Evolutionary conservation across 805 yeast genomes (phyloP), one percentile per base, ranked within the genome.

Genomic region (Kurtzmaniella fragi): DNA sequence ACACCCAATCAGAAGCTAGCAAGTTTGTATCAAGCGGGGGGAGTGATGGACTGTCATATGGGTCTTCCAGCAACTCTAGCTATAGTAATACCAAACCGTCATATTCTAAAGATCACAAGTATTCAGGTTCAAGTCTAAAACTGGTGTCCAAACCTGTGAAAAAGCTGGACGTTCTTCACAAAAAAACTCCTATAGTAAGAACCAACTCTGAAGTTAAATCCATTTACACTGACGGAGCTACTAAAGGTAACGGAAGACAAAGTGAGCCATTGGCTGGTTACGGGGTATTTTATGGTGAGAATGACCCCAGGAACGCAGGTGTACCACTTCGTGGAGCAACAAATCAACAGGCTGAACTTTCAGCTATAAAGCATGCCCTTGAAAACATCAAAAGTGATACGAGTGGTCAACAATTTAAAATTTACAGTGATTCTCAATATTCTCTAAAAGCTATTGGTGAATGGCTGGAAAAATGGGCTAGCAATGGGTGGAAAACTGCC

Each of bases 151-250:
- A 20, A 8, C 8, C 25, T 20, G 25, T 20, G 8, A 5, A 20
- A 8, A 20, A 20, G 25, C 25, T 20, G 25, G n/a, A n/a, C n/a
- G n/a, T n/a, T n/a, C n/a, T n/a, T n/a, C n/a, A n/a, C n/a, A n/a
- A n/a, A n/a, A n/a, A n/a, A n/a, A n/a, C n/a, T n/a, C n/a, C n/a
- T n/a, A n/a, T n/a, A n/a, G n/a, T n/a, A n/a, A n/a, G n/a, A n/a
- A n/a, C n/a, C n/a, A n/a, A n/a, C n/a, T n/a, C n/a, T n/a, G n/a
- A n/a, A n/a, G n/a, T n/a, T n/a, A n/a, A n/a, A 43, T 50, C 13
- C 42, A 65, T 87, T 0, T 89, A 75, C 51, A 81, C 87, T 15
- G 97, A 89, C 58, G 97, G 96, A 0, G 84, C 95, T 0, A 68
- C 81, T 0, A 62, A 80, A 8, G 71, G 75, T 4, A 82, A 83